Base-by-base conservation (phyloP, 2,329 filamentous ascomycete species). In the Thelonectria rubi region DNA sequence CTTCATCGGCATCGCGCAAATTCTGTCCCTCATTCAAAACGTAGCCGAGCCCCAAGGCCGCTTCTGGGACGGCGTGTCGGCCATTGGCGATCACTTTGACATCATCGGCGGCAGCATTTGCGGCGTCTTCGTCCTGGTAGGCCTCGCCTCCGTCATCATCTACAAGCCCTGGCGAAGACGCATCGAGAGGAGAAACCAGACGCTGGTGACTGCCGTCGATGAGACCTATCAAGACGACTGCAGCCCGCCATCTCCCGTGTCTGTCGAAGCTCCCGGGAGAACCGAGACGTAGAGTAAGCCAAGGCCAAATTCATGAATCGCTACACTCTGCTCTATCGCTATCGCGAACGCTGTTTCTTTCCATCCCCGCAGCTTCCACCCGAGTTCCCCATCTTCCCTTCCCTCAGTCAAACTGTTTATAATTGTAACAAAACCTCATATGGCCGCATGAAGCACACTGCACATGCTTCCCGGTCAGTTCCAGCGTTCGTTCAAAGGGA, bases 1-100 rank as follows among this genome's bases (percentile, higher is more conserved):
- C 3, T 89, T 95, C 26, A 97, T 98, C 68, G 94, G 94, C 20
- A 81, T 91, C 15, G 85, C 98, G 21, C 95, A 99, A 75, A 80
- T 97, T 0, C 81, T 98, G 11, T 93, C 88, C 2, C 81, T 98
- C 10, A 83, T 93, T 2, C 81, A 92, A 55, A 92, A 94, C 70
- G 89, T 94, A 1, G 89, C 91, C 0, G 82, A 91, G 55, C 90
- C 91, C 0, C 55, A 84, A 15, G 93, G 93, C 0, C 77, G 76
- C n/a, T 97, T 98, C 76, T 98, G 95, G 95, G 89, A 97, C 54
- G 94, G 93, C 1, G 91, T 98, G 0, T 85, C 87, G 51, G 85
- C 82, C 1, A 88, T 91, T 1, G 88, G 91, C 0, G 92, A 97
- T 65, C 84, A 93, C 73, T 97, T 93, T 69, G 92, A 97, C 76